Evolutionary conservation across 2,329 filamentous ascomycete genomes (phyloP), one percentile per base, ranked within the genome.

Genomic region (Xylaria sp.): DNA sequence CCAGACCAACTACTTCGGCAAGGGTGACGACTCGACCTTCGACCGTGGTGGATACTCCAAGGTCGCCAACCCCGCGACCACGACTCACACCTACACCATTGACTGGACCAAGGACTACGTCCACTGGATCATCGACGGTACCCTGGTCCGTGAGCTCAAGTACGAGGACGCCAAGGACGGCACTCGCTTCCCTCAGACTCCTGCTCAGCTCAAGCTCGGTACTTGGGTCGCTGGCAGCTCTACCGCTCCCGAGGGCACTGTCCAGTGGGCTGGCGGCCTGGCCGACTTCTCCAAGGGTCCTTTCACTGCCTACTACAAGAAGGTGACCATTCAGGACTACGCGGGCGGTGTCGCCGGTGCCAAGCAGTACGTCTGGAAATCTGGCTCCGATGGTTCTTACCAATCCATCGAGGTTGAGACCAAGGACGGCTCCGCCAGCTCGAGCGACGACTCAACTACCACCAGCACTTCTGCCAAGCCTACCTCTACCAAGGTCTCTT

Each of bases 1-100:
- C 39, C 95, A 98, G 83, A 92, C 89, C 75, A 97, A 97, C 82
- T 97, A 95, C 82, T 92, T 92, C 78, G 89, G 89, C 79, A 91
- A 92, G 82, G 91, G 90, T 63, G 85, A 92, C 79, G 89, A 88
- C 36, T 88, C 88, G 7, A 85, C 86, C 67, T 94, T 90, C 80
- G 89, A 94, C 82, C 90, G 91, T 71, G 91, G 88, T 77, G 84
- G 84, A 66, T 90, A 88, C 83, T 86, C 90, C 76, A 70, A 83
- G n/a, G 85, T 93, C 60, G 73, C 80, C 69, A 82, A 83, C 75
- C 86, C 90, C 36, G 86, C 85, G 77, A 78, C 79, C 48, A 81
- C 82, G 33, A 85, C 83, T 76, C 90, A 92, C 85, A 92, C 86
- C 66, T 93, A 93, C 82, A 81, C 86, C 13, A 77, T 93, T 67